These are phyloP conservation scores for Aspergillus quadricinctus DNA, from an alignment of 2,329 filamentous ascomycete species.

Conservation along the genomic window DNA sequence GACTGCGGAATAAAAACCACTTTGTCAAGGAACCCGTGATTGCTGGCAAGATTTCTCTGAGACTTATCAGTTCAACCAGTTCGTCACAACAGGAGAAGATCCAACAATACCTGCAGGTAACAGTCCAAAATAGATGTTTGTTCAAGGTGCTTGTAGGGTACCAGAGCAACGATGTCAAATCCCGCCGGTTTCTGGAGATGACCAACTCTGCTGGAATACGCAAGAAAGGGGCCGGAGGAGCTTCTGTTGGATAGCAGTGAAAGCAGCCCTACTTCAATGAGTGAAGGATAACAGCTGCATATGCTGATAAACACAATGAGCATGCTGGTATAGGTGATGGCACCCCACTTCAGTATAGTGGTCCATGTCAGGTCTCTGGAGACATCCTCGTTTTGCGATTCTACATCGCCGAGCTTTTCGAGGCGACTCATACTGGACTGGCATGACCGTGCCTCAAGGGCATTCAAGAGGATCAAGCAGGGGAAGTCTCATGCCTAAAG, in stretches of 20 bases:
- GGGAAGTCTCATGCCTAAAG: background rate
- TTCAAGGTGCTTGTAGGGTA: slow-evolving; percentile 34
- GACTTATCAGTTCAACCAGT: background rate
- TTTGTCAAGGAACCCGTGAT: slow-evolving; percentile 40
- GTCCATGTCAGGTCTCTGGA: slow-evolving; percentile 19
- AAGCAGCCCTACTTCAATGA: slow-evolving; percentile 16
- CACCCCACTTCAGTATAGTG: slow-evolving; percentile 17
- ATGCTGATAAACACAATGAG: slow-evolving; percentile 14
- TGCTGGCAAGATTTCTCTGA: slow-evolving; percentile 35
- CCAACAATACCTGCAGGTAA: slow-evolving; percentile 32
- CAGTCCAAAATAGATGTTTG: slow-evolving; percentile 39
- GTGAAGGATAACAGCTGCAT: slow-evolving; percentile 16
- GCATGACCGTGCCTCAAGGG: background rate
- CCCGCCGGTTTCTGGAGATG: slow-evolving; percentile 30
- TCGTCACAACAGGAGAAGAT: too few relatives aligned
- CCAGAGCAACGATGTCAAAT: slow-evolving; percentile 36
- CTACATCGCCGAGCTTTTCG: slow-evolving; percentile 15
- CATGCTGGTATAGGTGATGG: slow-evolving; percentile 20
- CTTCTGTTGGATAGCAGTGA: slow-evolving; percentile 18
- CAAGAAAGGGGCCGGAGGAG: slow-evolving; percentile 23
- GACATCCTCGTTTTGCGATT: slow-evolving; percentile 11
- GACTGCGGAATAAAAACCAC: slow-evolving; percentile 43
- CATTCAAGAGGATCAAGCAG: background rate
- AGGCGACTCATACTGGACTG: slow-evolving; percentile 18
- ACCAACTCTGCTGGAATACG: slow-evolving; percentile 23